Conservation (phyloP, 2,329 filamentous ascomycete genomes). For the Hypoxylon sp. region DNA sequence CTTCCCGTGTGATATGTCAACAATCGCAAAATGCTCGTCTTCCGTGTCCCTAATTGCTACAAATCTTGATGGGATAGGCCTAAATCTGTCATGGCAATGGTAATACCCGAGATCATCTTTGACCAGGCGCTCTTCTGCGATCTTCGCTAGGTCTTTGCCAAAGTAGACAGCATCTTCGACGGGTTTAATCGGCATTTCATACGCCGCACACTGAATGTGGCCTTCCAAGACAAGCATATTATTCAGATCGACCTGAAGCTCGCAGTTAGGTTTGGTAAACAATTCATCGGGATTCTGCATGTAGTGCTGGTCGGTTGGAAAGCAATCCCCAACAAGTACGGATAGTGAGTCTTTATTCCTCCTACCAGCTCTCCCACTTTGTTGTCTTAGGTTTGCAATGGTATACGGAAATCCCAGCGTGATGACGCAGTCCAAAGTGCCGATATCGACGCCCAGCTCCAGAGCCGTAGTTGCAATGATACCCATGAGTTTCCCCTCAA, state of each 20-base stretch:
- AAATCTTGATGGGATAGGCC: constrained; percentile 84
- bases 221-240: constrained; percentile 94
- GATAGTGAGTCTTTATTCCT: constrained; percentile 95
- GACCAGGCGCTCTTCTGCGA: constrained; percentile 81
- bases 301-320: constrained; percentile 93
- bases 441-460: constrained; percentile 95
- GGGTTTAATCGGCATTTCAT: constrained; percentile 92
- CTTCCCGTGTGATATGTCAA: constrained; percentile 85
- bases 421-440: constrained; percentile 91
- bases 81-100: constrained; percentile 90
- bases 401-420: constrained; percentile 96
- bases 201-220: constrained; percentile 94
- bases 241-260: constrained; percentile 90
- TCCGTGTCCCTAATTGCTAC: constrained; percentile 91
- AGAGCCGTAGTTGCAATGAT: constrained; percentile 95
- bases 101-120: constrained; percentile 86
- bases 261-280: constrained; percentile 90
- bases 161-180: constrained; percentile 84
- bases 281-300: constrained; percentile 97
- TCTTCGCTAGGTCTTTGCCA: constrained; percentile 76
- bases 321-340: constrained; percentile 89
- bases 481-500: constrained; percentile 91
- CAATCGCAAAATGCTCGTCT: constrained; percentile 93
- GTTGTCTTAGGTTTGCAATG: constrained; percentile 93
- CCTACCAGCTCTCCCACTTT: constrained; percentile 92